These are phyloP conservation scores for Epichloe sp. DNA, from an alignment of 2,329 filamentous ascomycete species.

Conservation along the genomic window DNA sequence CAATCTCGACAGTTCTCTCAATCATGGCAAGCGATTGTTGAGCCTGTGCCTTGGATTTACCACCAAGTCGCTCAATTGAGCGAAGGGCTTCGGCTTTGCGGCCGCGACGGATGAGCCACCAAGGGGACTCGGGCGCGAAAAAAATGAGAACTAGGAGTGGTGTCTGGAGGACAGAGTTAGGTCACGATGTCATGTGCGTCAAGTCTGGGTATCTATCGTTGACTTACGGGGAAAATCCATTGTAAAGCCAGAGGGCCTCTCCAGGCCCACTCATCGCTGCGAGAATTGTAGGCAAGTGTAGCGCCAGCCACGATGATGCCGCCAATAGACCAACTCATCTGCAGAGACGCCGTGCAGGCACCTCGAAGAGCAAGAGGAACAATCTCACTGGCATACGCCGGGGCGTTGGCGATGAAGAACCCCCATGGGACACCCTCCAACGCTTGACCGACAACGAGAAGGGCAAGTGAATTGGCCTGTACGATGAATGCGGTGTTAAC, in stretches of 20 bases:
- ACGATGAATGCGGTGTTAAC: background rate
- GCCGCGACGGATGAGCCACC: constrained; percentile 40
- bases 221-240: constrained; percentile 37
- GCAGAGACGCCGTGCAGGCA: constrained; percentile 43
- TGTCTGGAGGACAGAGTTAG: constrained; percentile 17
- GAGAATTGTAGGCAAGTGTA: constrained; percentile 37
- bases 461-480: constrained; percentile 18
- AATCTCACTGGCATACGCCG: constrained; percentile 47
- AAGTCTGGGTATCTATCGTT: background rate
- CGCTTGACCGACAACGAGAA: constrained; percentile 38
- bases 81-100: constrained; percentile 27
- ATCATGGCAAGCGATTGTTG: constrained; percentile 40
- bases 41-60: constrained; percentile 9
- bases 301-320: constrained; percentile 44
- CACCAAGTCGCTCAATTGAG: constrained; percentile 30
- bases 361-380: constrained; percentile 43
- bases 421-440: constrained; percentile 50
- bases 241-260: constrained; percentile 41
- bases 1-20: constrained; percentile 40
- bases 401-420: constrained; percentile 49
- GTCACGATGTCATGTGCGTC: background rate
- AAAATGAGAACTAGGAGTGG: constrained; percentile 39
- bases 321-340: constrained; percentile 53
- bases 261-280: constrained; percentile 12
- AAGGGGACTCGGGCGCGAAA: constrained; percentile 36